Evolutionary conservation across 192 early-diverging fungal species (phyloP).

Genomic region (Backusella liffmaniae): DNA sequence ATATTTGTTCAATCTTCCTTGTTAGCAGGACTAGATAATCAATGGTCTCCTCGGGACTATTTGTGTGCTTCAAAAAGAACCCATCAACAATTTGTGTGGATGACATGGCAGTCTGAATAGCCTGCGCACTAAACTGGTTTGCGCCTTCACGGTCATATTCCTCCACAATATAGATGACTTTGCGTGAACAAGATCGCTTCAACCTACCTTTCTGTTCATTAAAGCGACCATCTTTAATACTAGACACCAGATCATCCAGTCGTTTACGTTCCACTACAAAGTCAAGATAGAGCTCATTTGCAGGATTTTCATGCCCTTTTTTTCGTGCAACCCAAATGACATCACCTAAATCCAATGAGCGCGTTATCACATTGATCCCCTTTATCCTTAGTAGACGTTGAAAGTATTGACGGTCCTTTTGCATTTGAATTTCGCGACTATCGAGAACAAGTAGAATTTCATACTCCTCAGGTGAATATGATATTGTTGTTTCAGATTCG

Average conservation of each 20-base stretch:
- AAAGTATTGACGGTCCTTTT: conserved; percentile 72
- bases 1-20: conserved; percentile 43
- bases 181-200: conserved; percentile 59
- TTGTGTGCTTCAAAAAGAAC: conserved; percentile 82
- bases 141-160: conserved; percentile 67
- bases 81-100: conserved; percentile 75
- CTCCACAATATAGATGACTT: conserved; percentile 90
- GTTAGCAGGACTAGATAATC: conserved; percentile 72
- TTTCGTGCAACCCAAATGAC: conserved; percentile 83
- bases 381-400: conserved; percentile 58
- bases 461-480: conserved; percentile 37
- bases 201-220: conserved; percentile 92
- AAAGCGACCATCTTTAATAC: conserved; percentile 93
- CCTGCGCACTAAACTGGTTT: conserved; percentile 55
- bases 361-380: conserved; percentile 54
- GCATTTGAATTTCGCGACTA: conserved; percentile 73
- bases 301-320: conserved; percentile 14
- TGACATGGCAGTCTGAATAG: conserved; percentile 72
- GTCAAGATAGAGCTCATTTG: conserved; percentile 76
- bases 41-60: conserved; percentile 77
- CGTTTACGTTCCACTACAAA: conserved; percentile 90
- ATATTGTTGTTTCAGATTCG: background rate
- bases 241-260: conserved; percentile 87
- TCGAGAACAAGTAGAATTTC: conserved; percentile 79
- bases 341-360: conserved; percentile 82